Base-by-base conservation (phyloP, 352 stramenopile genomes). In the Pilasporangium apinafurcum region DNA sequence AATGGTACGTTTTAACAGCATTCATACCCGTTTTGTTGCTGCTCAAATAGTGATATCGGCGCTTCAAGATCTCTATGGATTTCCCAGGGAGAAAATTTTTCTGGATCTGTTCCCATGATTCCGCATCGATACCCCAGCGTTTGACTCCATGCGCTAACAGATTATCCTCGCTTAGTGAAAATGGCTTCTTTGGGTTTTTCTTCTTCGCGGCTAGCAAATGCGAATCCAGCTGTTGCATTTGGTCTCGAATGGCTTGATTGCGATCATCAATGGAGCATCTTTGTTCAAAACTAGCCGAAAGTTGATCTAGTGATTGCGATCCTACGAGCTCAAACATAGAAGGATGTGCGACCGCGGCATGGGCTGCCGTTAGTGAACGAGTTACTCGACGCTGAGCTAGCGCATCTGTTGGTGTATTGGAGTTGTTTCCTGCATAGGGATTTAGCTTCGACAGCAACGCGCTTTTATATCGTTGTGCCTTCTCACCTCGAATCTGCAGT, bases 321-420 rank as follows among this genome's bases (percentile, higher is more conserved):
- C 74, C 74, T 1, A 90, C 72, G 39, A 93, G 56, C 35, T 93
- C 82, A 53, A 92, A 93, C 78, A 93, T 93, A 6, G 79, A 92
- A 14, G 82, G 82, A 34, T 91, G 78, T 2, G 73, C 68, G 14
- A 93, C 71, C 0, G 82, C 82, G 2, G 82, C 79, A 51, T 90
- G 79, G 3, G 82, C 82, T 2, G 82, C 77, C 2, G 65, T 89
- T 28, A 93, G 57, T 5, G 82, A 89, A 14, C 82, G 70, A 9
- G 82, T 93, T 14, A 93, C 77, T 24, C 82, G 74, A 14, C 80
- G 55, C 8, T 67, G 42, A 6, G 61, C 61, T 4, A 80, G 38
- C 12, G 22, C 2, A 4, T 55, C 45, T 24, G 29, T 35, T 9
- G 38, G 24, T 24, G n/a, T 22, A 28, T 36, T 24, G 30, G 45